phyloP scores from a whole-genome alignment of 345 rosid genomes.

The Gossypium anomalum region DNA sequence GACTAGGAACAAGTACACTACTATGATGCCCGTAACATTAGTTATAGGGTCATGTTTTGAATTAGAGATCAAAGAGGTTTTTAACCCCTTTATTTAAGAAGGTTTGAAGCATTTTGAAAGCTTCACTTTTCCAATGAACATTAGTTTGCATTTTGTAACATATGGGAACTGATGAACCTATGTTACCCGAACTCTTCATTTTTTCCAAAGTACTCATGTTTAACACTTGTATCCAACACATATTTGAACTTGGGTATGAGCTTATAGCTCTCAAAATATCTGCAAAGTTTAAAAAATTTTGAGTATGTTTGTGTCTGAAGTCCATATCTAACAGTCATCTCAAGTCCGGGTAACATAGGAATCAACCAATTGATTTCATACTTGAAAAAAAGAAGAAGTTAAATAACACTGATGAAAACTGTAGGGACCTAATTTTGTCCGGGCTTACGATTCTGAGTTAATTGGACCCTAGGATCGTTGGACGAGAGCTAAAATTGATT shows the following conservation, averaged over 20 bases:
- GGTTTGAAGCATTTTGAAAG: conserved; percentile 1
- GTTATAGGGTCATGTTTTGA: not conserved
- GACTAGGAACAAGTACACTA: not conserved
- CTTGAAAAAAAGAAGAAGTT: not conserved
- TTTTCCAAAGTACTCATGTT: not conserved
- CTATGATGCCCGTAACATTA: not conserved
- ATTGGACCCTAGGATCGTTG: too few relatives aligned
- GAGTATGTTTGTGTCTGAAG: not conserved
- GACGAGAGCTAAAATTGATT: too few relatives aligned
- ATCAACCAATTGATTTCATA: not conserved
- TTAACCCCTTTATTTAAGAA: not conserved
- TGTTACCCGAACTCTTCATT: not conserved
- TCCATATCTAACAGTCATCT: not conserved
- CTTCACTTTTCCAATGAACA: not conserved
- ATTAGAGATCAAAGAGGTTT: not conserved
- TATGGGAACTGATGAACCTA: not conserved
- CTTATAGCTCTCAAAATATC: not conserved
- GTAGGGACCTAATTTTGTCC: too few relatives aligned
- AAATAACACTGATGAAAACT: not conserved
- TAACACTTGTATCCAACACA: not conserved
- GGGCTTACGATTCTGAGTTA: too few relatives aligned
- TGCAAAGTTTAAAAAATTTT: not conserved
- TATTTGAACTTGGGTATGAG: not conserved
- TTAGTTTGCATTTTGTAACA: not conserved
- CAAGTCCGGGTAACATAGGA: not conserved